phyloP scores from a whole-genome alignment of 805 yeast species.

The Clavispora fructus region DNA sequence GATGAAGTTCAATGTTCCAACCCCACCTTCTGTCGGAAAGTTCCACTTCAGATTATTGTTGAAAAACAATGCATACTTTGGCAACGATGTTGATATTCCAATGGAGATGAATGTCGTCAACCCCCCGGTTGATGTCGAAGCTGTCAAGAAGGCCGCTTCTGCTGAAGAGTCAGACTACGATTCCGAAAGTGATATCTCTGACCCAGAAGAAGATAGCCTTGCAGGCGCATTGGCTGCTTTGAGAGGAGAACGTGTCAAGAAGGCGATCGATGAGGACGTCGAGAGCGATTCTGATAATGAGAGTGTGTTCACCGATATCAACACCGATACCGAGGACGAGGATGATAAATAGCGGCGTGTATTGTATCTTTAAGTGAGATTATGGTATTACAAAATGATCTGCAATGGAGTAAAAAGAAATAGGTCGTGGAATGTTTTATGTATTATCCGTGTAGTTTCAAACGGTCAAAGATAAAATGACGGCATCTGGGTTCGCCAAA shows the following conservation, averaged over 20 bases:
- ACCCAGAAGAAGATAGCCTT: slow-evolving; percentile 67
- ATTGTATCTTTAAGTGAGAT: slow-evolving; percentile 2
- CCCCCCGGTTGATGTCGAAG: slow-evolving; percentile 25
- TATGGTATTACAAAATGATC: not conserved
- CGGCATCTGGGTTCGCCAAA: slow-evolving; percentile 46
- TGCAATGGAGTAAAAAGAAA: not conserved
- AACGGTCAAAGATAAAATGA: slow-evolving; percentile 27
- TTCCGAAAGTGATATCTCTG: slow-evolving; percentile 54
- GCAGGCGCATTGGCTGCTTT: slow-evolving; percentile 72
- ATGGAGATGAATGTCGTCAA: slow-evolving; percentile 64
- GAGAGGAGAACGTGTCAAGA: slow-evolving; percentile 56
- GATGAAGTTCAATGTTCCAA: slow-evolving; percentile 65
- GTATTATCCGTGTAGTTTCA: slow-evolving; percentile 7
- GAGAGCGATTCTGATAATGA: slow-evolving; percentile 36
- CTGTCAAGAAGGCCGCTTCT: slow-evolving; percentile 23
- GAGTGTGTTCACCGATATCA: slow-evolving; percentile 40
- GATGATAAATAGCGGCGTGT: slow-evolving; percentile 21
- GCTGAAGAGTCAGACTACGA: slow-evolving; percentile 27
- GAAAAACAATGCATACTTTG: slow-evolving; percentile 74
- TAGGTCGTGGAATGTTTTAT: too few species aligned
- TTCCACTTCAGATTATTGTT: slow-evolving; percentile 66
- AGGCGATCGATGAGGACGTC: slow-evolving; percentile 26
- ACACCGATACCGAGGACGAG: slow-evolving; percentile 39
- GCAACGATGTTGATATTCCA: slow-evolving; percentile 71
- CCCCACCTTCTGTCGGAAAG: slow-evolving; percentile 68